Conservation (phyloP, 2,329 filamentous ascomycete species). For the Fusarium falciforme region DNA sequence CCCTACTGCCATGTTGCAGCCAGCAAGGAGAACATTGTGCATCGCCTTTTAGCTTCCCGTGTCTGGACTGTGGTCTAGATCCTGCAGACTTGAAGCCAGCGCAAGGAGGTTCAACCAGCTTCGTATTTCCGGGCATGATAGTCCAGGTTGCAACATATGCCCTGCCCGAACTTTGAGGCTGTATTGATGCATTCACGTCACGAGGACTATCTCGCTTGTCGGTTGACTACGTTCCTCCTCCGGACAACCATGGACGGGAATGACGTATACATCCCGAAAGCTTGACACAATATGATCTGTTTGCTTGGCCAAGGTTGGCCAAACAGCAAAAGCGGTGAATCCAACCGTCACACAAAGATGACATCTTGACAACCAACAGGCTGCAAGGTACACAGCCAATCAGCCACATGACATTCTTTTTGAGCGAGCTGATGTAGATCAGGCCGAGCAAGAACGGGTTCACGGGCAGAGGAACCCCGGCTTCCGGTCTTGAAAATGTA, state of each 20-base stretch:
- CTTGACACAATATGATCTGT: background rate
- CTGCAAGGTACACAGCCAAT: background rate
- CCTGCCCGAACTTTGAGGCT: background rate
- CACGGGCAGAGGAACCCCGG: background rate
- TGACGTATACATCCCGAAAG: background rate
- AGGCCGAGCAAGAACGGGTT: background rate
- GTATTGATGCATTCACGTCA: background rate
- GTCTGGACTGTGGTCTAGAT: background rate
- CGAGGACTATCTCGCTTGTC: background rate
- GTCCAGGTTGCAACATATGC: background rate
- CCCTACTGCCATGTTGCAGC: background rate
- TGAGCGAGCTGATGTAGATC: background rate
- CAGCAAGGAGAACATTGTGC: background rate
- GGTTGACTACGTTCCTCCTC: background rate
- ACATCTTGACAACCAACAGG: background rate
- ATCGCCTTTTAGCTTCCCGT: background rate
- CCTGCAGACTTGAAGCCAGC: background rate
- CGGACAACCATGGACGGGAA: background rate
- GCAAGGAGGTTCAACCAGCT: background rate
- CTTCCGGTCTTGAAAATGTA: background rate
- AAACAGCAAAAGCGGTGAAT: background rate
- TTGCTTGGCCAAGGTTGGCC: background rate
- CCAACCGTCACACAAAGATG: background rate
- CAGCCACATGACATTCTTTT: background rate
- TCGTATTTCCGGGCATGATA: too few relatives aligned